These are phyloP conservation scores for Acacia concinna DNA, from an alignment of 331 rosid genomes.

Conservation along the genomic window DNA sequence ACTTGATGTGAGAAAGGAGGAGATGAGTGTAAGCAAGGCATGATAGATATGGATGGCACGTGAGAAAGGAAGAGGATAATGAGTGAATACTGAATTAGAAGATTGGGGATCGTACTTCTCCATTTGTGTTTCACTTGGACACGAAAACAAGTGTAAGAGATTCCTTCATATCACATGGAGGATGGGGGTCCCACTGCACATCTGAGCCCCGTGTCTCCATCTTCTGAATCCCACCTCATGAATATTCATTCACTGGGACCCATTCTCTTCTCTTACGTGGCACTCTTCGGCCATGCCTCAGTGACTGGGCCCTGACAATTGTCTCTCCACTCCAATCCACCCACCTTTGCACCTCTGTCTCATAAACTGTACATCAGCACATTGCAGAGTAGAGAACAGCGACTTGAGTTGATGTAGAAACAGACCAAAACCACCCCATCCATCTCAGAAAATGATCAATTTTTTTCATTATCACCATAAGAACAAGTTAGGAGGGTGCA, in stretches of 20 bases:
- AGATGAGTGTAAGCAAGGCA: not conserved
- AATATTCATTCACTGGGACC: not conserved
- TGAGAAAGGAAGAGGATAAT: not conserved
- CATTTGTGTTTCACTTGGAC: not conserved
- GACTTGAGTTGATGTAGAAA: not conserved
- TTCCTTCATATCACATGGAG: slow-evolving; percentile 46
- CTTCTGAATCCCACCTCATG: slow-evolving; percentile 26
- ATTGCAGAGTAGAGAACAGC: not conserved
- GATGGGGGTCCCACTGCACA: slow-evolving; percentile 19
- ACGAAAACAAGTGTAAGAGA: not conserved
- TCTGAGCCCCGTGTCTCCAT: slow-evolving; percentile 41
- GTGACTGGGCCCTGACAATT: not conserved
- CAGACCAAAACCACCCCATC: not conserved
- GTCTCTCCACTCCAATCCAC: not conserved
- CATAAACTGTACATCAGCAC: not conserved
- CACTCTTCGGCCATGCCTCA: slow-evolving; percentile 13
- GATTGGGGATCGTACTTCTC: not conserved
- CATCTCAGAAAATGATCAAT: not conserved
- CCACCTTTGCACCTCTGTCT: not conserved
- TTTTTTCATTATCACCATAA: not conserved
- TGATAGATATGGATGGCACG: slow-evolving; percentile 12
- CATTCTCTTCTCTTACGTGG: slow-evolving; percentile 27
- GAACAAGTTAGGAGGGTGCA: not conserved
- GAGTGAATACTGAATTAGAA: not conserved
- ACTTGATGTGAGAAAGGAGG: not conserved